Evolutionary conservation across 352 stramenopile species (phyloP), one percentile per base, ranked within the genome.

Genomic region (Globisporangium cylindrosporum): DNA sequence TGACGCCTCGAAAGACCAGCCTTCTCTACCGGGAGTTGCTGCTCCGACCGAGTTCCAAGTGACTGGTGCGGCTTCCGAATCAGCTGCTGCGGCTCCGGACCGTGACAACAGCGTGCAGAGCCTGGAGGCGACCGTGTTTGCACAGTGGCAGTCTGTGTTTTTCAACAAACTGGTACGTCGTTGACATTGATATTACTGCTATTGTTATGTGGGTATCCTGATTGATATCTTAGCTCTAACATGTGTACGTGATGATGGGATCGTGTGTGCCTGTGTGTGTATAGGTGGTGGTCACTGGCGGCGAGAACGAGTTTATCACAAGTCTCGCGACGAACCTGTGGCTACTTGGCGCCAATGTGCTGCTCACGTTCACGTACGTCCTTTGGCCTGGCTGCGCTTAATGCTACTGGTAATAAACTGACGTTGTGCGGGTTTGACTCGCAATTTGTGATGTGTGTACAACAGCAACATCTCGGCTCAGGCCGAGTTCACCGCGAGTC

Each of bases 361-460:
- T 93, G 24, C 69, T 91, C 20, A 82, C 81, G 5, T 93, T 93
- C 64, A 71, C 72, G 82, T 91, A 79, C 49, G 80, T 75, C 51
- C 32, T 65, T 9, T 18, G 48, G 43, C 41, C 4, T 27, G 38
- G 3, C 3, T 29, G 25, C 12, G 2, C 1, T 22, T 22, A 20
- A 15, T 10, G 12, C 10, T 22, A 24, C 25, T 32, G 25, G 14
- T 59, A 6, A 38, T 12, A 38, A 14, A 38, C 34, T 38, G 8
- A 12, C 34, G 34, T 38, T 38, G 34, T 29, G 27, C 27, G 5
- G 27, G 27, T 29, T 29, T 29, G 27, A 29, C 27, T 5, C 2
- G 27, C 27, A 29, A 29, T 29, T 29, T 29, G 27, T 29, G 27
- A 29, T 29, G 27, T 29, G 27, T 29, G 27, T 29, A 29, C 27